phyloP scores from a whole-genome alignment of 129 eudicot species.

The Heracleum sosnowskyi region DNA sequence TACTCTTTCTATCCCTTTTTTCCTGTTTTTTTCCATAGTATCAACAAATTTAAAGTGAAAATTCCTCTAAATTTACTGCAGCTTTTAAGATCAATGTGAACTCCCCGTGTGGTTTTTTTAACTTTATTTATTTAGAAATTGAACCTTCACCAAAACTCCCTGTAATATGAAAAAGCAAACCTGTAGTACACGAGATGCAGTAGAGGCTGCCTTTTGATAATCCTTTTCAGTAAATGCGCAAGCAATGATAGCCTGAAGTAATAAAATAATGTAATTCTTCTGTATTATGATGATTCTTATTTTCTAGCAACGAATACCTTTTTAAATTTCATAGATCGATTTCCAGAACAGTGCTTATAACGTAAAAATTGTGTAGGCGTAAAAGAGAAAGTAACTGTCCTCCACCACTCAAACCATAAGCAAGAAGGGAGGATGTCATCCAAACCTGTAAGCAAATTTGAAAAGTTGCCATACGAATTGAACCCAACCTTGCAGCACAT shows the following conservation, averaged over 20 bases:
- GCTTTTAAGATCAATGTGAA: neutral
- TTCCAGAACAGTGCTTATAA: too few relatives aligned
- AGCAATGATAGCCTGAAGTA: conserved; percentile 75
- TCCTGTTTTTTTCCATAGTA: too few relatives aligned
- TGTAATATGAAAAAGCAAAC: conserved; percentile 17
- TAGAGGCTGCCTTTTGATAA: conserved; percentile 65
- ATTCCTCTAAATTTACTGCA: neutral
- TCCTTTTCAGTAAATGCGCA: conserved; percentile 88
- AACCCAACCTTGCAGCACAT: too few relatives aligned
- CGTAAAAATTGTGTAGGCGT: too few relatives aligned
- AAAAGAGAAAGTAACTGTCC: too few relatives aligned
- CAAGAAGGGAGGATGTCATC: too few relatives aligned
- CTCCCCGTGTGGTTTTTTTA: neutral
- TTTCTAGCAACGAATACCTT: too few relatives aligned
- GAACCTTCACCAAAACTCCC: neutral
- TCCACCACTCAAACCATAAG: too few relatives aligned
- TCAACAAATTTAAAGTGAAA: neutral
- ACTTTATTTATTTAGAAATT: neutral
- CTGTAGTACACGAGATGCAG: conserved; percentile 75
- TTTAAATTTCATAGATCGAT: too few relatives aligned
- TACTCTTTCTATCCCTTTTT: too few relatives aligned
- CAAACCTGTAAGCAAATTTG: too few relatives aligned
- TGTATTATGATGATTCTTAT: neutral
- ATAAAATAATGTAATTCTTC: neutral
- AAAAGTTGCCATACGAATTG: too few relatives aligned